Base-by-base conservation (phyloP, 2,329 filamentous ascomycete species). In the Talaromyces verruculosus region DNA sequence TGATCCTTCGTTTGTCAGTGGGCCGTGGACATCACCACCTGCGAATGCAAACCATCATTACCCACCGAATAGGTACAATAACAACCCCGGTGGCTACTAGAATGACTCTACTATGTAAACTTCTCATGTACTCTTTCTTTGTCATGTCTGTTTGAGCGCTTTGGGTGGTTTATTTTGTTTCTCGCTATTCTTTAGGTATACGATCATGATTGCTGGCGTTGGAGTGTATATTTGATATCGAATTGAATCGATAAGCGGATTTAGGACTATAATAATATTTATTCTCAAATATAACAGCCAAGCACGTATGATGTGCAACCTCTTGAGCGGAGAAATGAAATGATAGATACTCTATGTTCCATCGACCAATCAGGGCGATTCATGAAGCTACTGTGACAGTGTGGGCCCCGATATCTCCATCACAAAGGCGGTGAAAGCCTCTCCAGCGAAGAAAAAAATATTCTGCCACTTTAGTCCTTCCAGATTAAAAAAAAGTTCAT, bases 1-100 rank as follows among this genome's bases (percentile, higher is more conserved):
- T 2, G 72, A 73, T 66, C 67, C 72, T n/a, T 72, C 73, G n/a
- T 75, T 75, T 47, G 69, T 75, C 6, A 75, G 72, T 64, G 73
- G 73, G 10, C 72, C 73, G 15, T 75, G 72, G 72, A 67, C 71
- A 37, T 70, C 68, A 11, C 67, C 71, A 35, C 64, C 64, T n/a
- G 28, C 64, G 13, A 45, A 35, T 19, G 17, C 39, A n/a, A 62
- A 57, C 28, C 57, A 61, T n/a, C 55, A 57, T 25, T 65, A 59
- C 5, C 65, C 61, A 10, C 37, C 53, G 10, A 51, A 59, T 39
- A 57, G 55, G 22, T 68, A 67, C 19, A 55, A 60, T 19, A 65
- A 65, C 15, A 45, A 57, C 7, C 53, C 57, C 7, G 47, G 58
- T 30, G 66, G 66, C 22, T 61, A 22, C 45, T 62, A 49, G 47